Evolutionary conservation across 2,329 filamentous ascomycete genomes (phyloP), one percentile per base, ranked within the genome.

Genomic region (Allantophomopsis cytisporea): DNA sequence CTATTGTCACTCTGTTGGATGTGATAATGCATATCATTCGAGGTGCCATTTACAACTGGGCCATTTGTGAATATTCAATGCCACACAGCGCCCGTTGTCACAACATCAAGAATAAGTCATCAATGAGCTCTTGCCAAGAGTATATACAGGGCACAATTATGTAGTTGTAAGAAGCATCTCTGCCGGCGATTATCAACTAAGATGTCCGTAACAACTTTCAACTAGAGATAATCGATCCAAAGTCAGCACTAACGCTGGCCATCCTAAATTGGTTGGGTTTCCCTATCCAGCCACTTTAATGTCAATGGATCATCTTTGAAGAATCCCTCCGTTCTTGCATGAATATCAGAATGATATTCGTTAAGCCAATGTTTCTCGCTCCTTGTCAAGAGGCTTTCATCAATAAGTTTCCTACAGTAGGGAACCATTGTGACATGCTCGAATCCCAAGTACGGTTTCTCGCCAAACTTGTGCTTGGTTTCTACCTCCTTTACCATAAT

Each of bases 351-450:
- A 56, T 94, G 83, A 57, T 94, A 94, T 33, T 76, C 69, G 53
- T 96, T 94, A 48, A 98, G 63, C 84, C 89, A 98, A 44, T 72
- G 62, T 63, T 80, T 83, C 64, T 98, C 91, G 11, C 65, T 68
- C 4, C 68, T 64, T 0, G 78, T 87, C 48, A 98, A 62, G 28
- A 94, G 65, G 38, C 57, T 67, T 40, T 71, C 64, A 51, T 96
- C 83, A 46, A 94, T 87, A 47, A 98, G 65, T 45, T 86, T 95
- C 44, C 79, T 75, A 62, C 89, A 95, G 61, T 94, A 87, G 0
- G 91, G 91, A 14, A 89, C 86, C 86, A 98, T 86, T 0, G 91
- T 98, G 47, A 96, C 87, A 59, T 94, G 85, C 64, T 98, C 89
- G 50, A 98, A 98, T 3, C 88, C 87, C 30, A 96, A 67, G 62